Evolutionary conservation across 202 grass and related monocot genomes (phyloP), one percentile per base, ranked within the genome.

Genomic region (Musa balbisiana): DNA sequence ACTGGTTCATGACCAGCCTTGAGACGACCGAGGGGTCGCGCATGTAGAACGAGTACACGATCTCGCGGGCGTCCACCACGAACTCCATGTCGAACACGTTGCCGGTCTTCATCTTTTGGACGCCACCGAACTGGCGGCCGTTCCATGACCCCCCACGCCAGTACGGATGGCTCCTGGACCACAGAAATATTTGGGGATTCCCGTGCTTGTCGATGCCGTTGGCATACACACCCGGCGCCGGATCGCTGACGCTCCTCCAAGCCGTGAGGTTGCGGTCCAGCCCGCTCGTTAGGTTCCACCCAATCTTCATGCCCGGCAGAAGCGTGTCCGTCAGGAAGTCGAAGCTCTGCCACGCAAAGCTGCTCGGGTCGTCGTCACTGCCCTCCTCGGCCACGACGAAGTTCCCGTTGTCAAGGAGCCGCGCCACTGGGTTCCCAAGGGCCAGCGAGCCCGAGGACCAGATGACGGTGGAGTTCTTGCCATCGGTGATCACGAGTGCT

Each of bases 291-390:
- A 53, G 0, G 62, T 96, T 84, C 49, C 67, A 76, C 5, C 89
- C 89, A 60, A 92, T 71, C 88, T 90, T 92, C 92, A 92, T 96
- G 0, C 80, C 87, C 1, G 92, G 81, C 8, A 96, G 85, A 33
- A 96, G 79, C 19, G 87, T 87, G 74, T 96, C 87, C 9, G 87
- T 84, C 51, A 89, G 92, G 82, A 90, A 76, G 77, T 92, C 83
- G 74, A 90, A 96, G 85, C 87, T 92, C 85, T 96, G 89, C 92
- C 92, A 96, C 20, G 76, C 22, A 19, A 33, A 63, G 50, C 51
- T 58, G 17, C 71, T 23, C 16, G 14, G 17, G 55, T 59, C 14
- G 55, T 19, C 55, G 17, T 59, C 17, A 15, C 55, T 59, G 55
- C 80, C 69, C 2, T 84, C 82, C 23, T 80, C 59, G 72, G 71